These are phyloP conservation scores for Cercospora sesami DNA, from an alignment of 2,329 filamentous ascomycete species.

Conservation along the genomic window DNA sequence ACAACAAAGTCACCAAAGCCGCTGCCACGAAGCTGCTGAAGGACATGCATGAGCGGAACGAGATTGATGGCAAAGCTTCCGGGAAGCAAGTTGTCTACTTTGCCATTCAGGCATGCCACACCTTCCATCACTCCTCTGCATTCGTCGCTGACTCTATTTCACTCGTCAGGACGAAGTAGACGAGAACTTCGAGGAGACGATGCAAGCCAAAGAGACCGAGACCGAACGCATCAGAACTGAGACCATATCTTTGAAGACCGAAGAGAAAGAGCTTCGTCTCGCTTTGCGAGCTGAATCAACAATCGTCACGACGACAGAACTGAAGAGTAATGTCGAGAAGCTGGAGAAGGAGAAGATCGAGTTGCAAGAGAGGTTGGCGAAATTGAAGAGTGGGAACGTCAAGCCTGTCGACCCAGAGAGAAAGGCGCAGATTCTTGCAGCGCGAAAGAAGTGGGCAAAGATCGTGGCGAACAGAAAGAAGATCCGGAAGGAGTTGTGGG, in stretches of 20 bases:
- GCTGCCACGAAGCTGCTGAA: slow-evolving; percentile 62
- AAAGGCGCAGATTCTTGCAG: slow-evolving; percentile 47
- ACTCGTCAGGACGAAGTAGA: slow-evolving; percentile 52
- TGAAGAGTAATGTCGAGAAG: slow-evolving; percentile 46
- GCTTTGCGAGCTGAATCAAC: slow-evolving; percentile 50
- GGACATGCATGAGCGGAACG: slow-evolving; percentile 60
- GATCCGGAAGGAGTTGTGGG: slow-evolving; percentile 56
- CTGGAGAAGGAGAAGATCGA: slow-evolving; percentile 50
- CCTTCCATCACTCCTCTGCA: not conserved
- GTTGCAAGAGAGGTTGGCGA: slow-evolving; percentile 45
- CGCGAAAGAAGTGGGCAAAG: slow-evolving; percentile 48
- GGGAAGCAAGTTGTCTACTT: slow-evolving; percentile 66
- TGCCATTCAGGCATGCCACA: slow-evolving; percentile 45
- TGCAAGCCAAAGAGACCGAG: slow-evolving; percentile 52
- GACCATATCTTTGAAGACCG: slow-evolving; percentile 47
- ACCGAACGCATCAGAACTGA: slow-evolving; percentile 50
- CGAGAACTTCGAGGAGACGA: slow-evolving; percentile 49
- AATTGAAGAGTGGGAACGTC: slow-evolving; percentile 44
- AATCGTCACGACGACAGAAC: slow-evolving; percentile 53
- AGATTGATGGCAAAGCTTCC: slow-evolving; percentile 59
- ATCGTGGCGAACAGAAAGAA: slow-evolving; percentile 46
- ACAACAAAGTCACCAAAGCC: too few species aligned
- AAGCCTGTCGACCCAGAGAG: slow-evolving; percentile 53
- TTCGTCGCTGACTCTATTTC: not conserved
- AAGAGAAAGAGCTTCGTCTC: slow-evolving; percentile 53